These are phyloP conservation scores for Phytophthora pluvialis DNA, from an alignment of 352 stramenopile genomes.

Conservation along the genomic window DNA sequence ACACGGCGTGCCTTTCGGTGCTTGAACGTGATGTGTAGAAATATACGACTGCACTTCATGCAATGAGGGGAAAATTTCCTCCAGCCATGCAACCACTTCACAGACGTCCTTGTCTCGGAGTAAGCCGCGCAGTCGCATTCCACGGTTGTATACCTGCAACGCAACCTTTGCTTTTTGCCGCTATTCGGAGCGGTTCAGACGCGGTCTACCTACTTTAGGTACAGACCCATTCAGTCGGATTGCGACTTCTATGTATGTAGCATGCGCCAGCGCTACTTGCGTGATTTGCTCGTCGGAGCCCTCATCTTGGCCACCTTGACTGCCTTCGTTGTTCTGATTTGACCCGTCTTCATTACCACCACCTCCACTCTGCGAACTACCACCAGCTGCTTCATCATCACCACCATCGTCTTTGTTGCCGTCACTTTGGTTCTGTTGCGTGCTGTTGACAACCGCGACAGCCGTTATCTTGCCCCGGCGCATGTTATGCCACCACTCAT, in stretches of 20 bases:
- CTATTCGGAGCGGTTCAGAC: not conserved
- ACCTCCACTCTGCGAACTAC: too few species aligned
- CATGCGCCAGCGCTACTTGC: too few species aligned
- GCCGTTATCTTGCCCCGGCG: not conserved
- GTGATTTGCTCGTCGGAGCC: too few species aligned
- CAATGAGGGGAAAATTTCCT: not conserved
- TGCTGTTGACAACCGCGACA: not conserved
- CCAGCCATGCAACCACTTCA: not conserved
- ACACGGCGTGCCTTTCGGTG: not conserved
- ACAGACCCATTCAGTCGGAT: not conserved
- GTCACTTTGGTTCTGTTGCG: not conserved
- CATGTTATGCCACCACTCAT: conserved; percentile 19
- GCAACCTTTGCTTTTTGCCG: not conserved
- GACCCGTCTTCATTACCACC: too few species aligned
- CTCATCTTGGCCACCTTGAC: too few species aligned
- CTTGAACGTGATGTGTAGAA: not conserved
- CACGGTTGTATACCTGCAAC: not conserved
- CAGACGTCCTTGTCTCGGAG: not conserved
- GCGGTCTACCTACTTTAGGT: not conserved
- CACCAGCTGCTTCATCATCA: not conserved
- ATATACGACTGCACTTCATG: not conserved
- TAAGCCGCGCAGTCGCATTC: not conserved
- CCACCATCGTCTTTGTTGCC: not conserved
- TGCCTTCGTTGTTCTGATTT: too few species aligned
- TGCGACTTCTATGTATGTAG: not conserved